Base-by-base conservation (phyloP, 306 rosid genomes). In the Corylus heterophylla region DNA sequence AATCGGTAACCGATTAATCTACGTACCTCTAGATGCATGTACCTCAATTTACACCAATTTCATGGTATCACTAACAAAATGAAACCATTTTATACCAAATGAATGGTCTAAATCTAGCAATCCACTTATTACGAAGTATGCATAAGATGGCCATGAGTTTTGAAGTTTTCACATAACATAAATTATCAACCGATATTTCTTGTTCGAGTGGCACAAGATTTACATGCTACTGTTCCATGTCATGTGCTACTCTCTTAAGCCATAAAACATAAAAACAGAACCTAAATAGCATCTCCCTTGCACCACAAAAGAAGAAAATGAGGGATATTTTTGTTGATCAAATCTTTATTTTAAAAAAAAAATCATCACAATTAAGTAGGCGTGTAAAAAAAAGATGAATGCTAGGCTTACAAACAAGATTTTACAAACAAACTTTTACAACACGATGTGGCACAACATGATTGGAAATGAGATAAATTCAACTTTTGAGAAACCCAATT, bases 51-150 rank as follows among this genome's bases (percentile, higher is more conserved):
- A 22, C 25, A 22, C 86, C 87, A 0, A 97, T 92, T 13, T 64
- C 62, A 4, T 92, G 97, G 98, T 94, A 97, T 59, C 87, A 91
- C 3, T 55, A 55, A 55, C 61, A 55, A 55, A 18, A 55, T 4
- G 20, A 55, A 18, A n/a, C 25, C 12, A 8, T 55, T 17, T 5
- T 27, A 8, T 8, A 55, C 35, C 0, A n/a, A 55, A 18, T 55
- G 61, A 55, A 9, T 5, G 22, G 22, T 7, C 11, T 54, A 17
- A 54, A 55, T n/a, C 18, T 18, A 54, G 22, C 27, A 18, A 20
- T 54, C 20, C 18, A 7, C 61, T 54, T 18, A 54, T 54, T 7
- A 17, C 61, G 7, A 18, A 48, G 22, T 54, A 18, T 54, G 61
- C 61, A 55, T 18, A 18, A 20, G 17, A 7, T 22, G 25, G 39